Conservation (phyloP, 495 filamentous ascomycete genomes). For the Lineolata rhizophorae region DNA sequence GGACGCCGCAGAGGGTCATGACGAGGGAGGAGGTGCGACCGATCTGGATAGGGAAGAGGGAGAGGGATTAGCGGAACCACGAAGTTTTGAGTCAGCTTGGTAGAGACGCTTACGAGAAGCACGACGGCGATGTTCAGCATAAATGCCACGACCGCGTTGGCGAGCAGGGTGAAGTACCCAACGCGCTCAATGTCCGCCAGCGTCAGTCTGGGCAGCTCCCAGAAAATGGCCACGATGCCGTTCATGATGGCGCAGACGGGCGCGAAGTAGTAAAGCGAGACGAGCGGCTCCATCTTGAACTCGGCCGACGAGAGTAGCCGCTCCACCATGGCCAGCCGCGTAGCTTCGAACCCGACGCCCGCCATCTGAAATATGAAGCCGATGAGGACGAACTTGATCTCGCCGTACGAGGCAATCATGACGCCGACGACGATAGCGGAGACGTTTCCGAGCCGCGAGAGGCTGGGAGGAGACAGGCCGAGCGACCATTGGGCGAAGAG, state of each 20-base stretch:
- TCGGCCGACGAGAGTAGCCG: slow-evolving; percentile 68
- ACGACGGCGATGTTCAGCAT: slow-evolving; percentile 81
- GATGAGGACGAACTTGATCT: slow-evolving; percentile 72
- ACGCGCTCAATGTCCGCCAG: slow-evolving; percentile 55
- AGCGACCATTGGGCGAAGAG: slow-evolving; percentile 67
- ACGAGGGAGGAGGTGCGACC: slow-evolving; percentile 92
- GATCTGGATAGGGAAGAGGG: slow-evolving; percentile 36
- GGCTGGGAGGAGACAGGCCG: slow-evolving; percentile 50
- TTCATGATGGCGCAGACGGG: slow-evolving; percentile 86
- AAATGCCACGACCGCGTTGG: slow-evolving; percentile 70
- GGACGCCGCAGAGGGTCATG: slow-evolving; percentile 89
- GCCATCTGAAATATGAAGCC: slow-evolving; percentile 72
- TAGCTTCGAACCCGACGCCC: slow-evolving; percentile 74
- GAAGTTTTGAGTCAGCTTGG: too few relatives aligned
- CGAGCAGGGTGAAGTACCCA: slow-evolving; percentile 49
- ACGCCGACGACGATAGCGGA: slow-evolving; percentile 77
- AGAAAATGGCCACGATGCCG: slow-evolving; percentile 49
- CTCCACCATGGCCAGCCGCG: slow-evolving; percentile 80
- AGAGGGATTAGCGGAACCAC: not conserved
- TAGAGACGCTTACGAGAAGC: slow-evolving; percentile 48
- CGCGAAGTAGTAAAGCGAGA: slow-evolving; percentile 90
- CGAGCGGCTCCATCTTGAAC: slow-evolving; percentile 93
- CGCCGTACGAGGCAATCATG: slow-evolving; percentile 70
- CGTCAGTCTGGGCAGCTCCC: slow-evolving; percentile 48
- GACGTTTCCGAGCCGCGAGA: slow-evolving; percentile 65